Evolutionary conservation across 768 basidiomycete genomes (phyloP).

Genomic region (Auricularia cornea): DNA sequence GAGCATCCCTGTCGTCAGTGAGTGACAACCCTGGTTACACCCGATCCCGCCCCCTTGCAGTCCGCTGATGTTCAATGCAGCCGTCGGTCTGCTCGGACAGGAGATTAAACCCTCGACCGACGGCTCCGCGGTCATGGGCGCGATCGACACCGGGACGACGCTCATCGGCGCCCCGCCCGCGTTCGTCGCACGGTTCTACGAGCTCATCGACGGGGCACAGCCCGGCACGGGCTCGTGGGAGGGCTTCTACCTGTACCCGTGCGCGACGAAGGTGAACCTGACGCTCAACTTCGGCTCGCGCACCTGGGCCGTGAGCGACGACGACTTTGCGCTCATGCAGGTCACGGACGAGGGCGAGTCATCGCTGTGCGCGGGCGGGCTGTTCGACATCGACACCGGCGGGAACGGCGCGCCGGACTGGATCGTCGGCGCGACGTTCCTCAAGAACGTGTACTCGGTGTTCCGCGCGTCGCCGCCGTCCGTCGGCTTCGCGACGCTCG

Average conservation of each 20-base stretch:
- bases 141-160: slow-evolving; percentile 91
- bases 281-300: slow-evolving; percentile 72
- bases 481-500: slow-evolving; percentile 33
- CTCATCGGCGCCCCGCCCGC: slow-evolving; percentile 76
- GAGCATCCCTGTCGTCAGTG: slow-evolving; percentile 33
- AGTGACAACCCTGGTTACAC: background rate
- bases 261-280: slow-evolving; percentile 45
- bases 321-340: slow-evolving; percentile 73
- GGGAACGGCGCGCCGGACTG: slow-evolving; percentile 36
- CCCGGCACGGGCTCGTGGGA: slow-evolving; percentile 34
- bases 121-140: slow-evolving; percentile 36
- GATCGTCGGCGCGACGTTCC: slow-evolving; percentile 71
- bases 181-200: slow-evolving; percentile 55
- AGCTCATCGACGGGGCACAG: slow-evolving; percentile 44
- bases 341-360: slow-evolving; percentile 11
- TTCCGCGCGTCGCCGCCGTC: slow-evolving; percentile 39
- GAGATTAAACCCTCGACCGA: slow-evolving; percentile 29
- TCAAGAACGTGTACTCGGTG: slow-evolving; percentile 48
- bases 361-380: slow-evolving; percentile 51
- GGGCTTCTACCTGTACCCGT: slow-evolving; percentile 84
- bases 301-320: slow-evolving; percentile 62
- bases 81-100: slow-evolving; percentile 50
- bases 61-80: slow-evolving; percentile 25
- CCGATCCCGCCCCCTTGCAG: background rate
- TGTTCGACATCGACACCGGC: slow-evolving; percentile 60